Conservation (phyloP, 345 rosid genomes). For the Viola odorata region DNA sequence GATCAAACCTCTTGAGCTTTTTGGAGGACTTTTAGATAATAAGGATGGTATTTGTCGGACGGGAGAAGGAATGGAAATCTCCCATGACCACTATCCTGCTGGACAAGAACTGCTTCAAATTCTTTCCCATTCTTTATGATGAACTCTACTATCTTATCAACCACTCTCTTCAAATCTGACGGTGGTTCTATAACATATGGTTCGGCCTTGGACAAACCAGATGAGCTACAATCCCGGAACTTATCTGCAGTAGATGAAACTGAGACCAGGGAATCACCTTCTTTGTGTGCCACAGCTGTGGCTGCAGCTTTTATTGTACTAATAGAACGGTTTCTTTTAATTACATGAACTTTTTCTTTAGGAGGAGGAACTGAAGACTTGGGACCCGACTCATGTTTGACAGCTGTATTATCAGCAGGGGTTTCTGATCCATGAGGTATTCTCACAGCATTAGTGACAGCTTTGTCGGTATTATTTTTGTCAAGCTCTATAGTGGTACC, state of each 20-base stretch:
- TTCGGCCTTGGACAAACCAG: conserved; percentile 37
- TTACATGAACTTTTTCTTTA: conserved; percentile 41
- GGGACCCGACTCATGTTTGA: conserved; percentile 30
- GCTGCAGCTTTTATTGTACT: conserved; percentile 41
- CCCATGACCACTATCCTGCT: conserved; percentile 74
- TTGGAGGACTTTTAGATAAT: conserved; percentile 59
- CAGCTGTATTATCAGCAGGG: conserved; percentile 20
- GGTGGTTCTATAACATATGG: conserved; percentile 71
- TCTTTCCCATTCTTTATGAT: conserved; percentile 73
- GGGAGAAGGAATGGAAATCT: conserved; percentile 85
- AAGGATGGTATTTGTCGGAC: conserved; percentile 55
- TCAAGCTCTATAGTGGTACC: conserved; percentile 27
- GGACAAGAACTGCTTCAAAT: conserved; percentile 75
- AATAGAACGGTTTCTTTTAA: conserved; percentile 49
- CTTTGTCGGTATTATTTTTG: conserved; percentile 23
- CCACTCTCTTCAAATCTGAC: conserved; percentile 68
- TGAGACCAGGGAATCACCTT: conserved; percentile 23
- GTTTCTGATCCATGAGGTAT: conserved; percentile 37
- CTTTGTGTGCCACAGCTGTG: conserved; percentile 36
- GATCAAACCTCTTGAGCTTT: conserved; percentile 64
- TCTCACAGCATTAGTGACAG: conserved; percentile 20
- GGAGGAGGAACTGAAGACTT: conserved; percentile 32
- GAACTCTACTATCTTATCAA: conserved; percentile 93
- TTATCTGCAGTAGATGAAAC: conserved; percentile 27
- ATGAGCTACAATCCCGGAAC: conserved; percentile 29